phyloP scores from a whole-genome alignment of 1,284 basidiomycete genomes.

The Tremellales sp. region DNA sequence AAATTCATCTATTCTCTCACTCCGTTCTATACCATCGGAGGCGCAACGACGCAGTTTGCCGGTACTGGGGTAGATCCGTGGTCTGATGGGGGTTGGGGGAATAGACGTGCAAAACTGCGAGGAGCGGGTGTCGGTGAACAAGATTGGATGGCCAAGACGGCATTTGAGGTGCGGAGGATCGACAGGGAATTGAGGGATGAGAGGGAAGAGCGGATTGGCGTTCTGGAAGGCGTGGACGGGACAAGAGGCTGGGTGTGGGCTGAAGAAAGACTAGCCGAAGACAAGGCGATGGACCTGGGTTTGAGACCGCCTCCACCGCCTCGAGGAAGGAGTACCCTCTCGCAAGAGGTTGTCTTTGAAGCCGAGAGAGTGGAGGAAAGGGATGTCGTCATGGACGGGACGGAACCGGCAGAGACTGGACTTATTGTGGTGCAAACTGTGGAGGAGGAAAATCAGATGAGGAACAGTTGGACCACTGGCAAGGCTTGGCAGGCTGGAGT shows the following conservation, averaged over 20 bases:
- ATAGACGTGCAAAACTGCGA: conserved; percentile 47
- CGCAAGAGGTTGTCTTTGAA: conserved; percentile 18
- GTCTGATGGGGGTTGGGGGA: conserved; percentile 73
- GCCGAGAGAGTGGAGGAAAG: conserved; percentile 12
- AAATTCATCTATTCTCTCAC: conserved; percentile 38
- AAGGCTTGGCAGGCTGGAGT: conserved; percentile 31
- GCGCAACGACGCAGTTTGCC: conserved; percentile 82
- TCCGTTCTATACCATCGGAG: conserved; percentile 70
- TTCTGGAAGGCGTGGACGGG: conserved; percentile 41
- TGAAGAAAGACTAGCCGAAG: conserved; percentile 12
- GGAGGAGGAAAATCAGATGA: conserved; percentile 10
- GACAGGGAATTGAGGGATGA: conserved; percentile 62
- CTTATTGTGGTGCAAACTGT: conserved; percentile 28
- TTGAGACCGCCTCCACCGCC: not conserved
- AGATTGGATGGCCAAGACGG: conserved; percentile 83
- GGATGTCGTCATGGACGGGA: not conserved
- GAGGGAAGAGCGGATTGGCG: conserved; percentile 58
- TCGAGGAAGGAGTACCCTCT: conserved; percentile 8
- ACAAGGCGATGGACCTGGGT: conserved; percentile 1
- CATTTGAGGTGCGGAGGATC: conserved; percentile 60
- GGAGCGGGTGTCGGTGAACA: conserved; percentile 71
- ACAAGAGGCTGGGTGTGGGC: conserved; percentile 35
- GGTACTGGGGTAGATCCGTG: conserved; percentile 75
- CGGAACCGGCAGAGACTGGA: conserved; percentile 11
- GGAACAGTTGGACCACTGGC: conserved; percentile 11